These are phyloP conservation scores for Aspergillus arachidicola DNA, from an alignment of 2,329 filamentous ascomycete species.

Conservation along the genomic window DNA sequence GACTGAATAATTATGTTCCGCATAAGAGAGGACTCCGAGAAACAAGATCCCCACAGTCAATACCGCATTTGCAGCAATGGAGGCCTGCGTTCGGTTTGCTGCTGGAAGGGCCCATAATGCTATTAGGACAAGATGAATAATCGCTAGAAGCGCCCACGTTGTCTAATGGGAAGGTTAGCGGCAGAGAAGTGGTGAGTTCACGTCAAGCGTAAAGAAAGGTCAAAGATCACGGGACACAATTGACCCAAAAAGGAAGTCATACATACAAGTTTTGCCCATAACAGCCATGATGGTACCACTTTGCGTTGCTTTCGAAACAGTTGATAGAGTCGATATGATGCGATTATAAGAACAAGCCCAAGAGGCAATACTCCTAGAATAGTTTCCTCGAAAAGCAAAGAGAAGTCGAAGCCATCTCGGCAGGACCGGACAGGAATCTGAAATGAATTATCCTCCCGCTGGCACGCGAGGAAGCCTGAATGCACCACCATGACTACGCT, in stretches of 20 bases:
- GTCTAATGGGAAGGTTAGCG: slow-evolving; percentile 23
- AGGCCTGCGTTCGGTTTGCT: slow-evolving; percentile 35
- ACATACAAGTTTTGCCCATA: slow-evolving; percentile 41
- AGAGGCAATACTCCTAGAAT: slow-evolving; percentile 43
- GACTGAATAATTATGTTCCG: slow-evolving; percentile 50
- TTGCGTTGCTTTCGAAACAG: slow-evolving; percentile 39
- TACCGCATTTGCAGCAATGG: slow-evolving; percentile 37
- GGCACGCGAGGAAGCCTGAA: slow-evolving; percentile 30
- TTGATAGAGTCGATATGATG: slow-evolving; percentile 39
- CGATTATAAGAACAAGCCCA: slow-evolving; percentile 36
- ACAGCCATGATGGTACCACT: slow-evolving; percentile 34
- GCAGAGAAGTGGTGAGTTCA: slow-evolving; percentile 6
- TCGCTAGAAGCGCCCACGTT: slow-evolving; percentile 34
- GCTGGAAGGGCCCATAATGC: slow-evolving; percentile 39
- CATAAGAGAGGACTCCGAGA: slow-evolving; percentile 47
- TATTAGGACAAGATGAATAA: slow-evolving; percentile 41
- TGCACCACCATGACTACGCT: slow-evolving; percentile 32
- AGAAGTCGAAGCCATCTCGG: slow-evolving; percentile 48
- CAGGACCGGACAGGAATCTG: slow-evolving; percentile 37
- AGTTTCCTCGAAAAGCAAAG: slow-evolving; percentile 50
- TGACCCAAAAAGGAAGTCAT: neutral
- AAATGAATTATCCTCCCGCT: slow-evolving; percentile 38
- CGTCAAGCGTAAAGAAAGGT: neutral
- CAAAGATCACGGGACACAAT: neutral
- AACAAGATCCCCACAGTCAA: slow-evolving; percentile 30